These are phyloP conservation scores for Rubia yunnanensis DNA, from an alignment of 257 asterid species.

Conservation along the genomic window DNA sequence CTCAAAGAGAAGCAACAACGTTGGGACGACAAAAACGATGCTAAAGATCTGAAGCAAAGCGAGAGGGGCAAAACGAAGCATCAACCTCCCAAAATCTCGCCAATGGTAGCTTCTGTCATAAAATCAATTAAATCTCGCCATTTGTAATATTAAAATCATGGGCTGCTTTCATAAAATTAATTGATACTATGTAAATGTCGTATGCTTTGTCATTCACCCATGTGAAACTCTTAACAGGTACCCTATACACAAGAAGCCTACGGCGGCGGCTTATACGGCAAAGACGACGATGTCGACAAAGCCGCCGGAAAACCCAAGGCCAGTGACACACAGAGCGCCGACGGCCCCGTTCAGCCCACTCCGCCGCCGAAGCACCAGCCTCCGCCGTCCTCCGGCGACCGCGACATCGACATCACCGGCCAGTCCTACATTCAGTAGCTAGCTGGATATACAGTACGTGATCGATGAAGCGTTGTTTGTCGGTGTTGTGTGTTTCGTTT, in stretches of 20 bases:
- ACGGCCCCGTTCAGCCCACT: slow-evolving; percentile 48
- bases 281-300: slow-evolving; percentile 29
- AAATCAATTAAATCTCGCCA: too few relatives aligned
- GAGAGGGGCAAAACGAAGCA: slow-evolving; percentile 17
- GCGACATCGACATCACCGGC: slow-evolving; percentile 59
- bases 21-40: neutral
- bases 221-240: too few relatives aligned
- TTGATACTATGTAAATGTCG: too few relatives aligned
- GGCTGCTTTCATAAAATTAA: too few relatives aligned
- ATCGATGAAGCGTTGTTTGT: too few relatives aligned
- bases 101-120: too few relatives aligned
- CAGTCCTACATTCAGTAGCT: slow-evolving; percentile 62
- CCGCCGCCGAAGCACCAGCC: slow-evolving; percentile 37
- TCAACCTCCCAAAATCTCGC: slow-evolving; percentile 37
- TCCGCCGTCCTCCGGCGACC: slow-evolving; percentile 68
- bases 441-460: neutral
- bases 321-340: slow-evolving; percentile 71
- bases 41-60: neutral
- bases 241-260: slow-evolving; percentile 49
- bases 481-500: neutral
- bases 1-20: neutral
- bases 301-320: slow-evolving; percentile 22
- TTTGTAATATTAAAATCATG: too few relatives aligned
- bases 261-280: slow-evolving; percentile 74
- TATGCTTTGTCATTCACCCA: too few relatives aligned